These are phyloP conservation scores for Calonectria pseudoturangicola DNA, from an alignment of 2,329 filamentous ascomycete genomes.

Conservation along the genomic window DNA sequence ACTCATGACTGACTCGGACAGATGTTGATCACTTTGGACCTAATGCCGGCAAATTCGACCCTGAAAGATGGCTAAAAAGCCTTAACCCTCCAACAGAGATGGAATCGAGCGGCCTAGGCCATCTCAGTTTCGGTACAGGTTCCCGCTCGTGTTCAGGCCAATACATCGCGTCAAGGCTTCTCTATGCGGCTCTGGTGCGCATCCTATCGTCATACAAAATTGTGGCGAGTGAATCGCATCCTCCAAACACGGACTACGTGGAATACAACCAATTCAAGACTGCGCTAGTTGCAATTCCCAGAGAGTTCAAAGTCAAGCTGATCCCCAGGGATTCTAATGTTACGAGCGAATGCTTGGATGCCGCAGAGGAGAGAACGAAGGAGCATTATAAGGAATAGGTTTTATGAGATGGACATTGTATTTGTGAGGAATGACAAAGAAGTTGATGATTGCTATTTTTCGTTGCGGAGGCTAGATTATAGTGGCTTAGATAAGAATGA, in stretches of 20 bases:
- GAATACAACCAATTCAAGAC: conserved; percentile 78
- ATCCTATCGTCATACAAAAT: conserved; percentile 70
- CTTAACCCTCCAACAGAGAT: conserved; percentile 59
- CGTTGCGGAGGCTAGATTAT: background rate
- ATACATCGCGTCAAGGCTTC: conserved; percentile 68
- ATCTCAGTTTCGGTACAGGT: conserved; percentile 72
- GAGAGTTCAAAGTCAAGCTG: conserved; percentile 75
- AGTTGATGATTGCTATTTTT: background rate
- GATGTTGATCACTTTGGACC: conserved; percentile 70
- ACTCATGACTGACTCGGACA: conserved; percentile 47
- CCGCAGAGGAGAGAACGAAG: conserved; percentile 66
- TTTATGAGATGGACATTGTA: too few relatives aligned
- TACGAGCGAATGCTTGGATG: conserved; percentile 63
- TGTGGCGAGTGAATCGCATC: conserved; percentile 66
- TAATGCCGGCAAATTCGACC: conserved; percentile 67
- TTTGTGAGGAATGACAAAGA: background rate
- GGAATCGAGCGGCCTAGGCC: conserved; percentile 56
- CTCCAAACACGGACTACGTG: conserved; percentile 77
- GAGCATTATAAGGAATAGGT: conserved; percentile 67
- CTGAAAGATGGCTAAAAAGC: conserved; percentile 67
- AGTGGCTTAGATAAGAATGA: conserved; percentile 15
- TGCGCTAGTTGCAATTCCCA: conserved; percentile 75
- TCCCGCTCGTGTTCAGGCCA: conserved; percentile 71
- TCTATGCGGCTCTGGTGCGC: conserved; percentile 70
- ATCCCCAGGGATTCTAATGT: conserved; percentile 67